Conservation (phyloP, 2,329 filamentous ascomycete genomes). For the Colletotrichum liriopes region DNA sequence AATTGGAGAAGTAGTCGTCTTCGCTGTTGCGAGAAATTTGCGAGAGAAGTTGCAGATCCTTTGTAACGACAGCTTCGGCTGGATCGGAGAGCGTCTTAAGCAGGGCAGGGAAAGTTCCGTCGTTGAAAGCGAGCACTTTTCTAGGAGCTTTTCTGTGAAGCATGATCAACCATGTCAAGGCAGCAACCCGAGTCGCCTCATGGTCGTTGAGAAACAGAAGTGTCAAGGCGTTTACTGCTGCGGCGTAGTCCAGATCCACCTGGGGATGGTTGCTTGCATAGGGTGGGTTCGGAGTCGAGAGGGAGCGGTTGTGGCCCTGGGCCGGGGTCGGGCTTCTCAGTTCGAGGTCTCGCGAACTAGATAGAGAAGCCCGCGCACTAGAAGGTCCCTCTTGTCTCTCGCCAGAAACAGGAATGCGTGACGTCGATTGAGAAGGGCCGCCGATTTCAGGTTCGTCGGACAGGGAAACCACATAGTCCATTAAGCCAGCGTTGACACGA, state of each 20-base stretch:
- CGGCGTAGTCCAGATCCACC: constrained; percentile 93
- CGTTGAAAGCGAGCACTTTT: constrained; percentile 95
- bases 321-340: constrained; percentile 66
- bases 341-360: constrained; percentile 69
- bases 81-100: constrained; percentile 97
- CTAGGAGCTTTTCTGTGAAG: constrained; percentile 94
- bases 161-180: constrained; percentile 97
- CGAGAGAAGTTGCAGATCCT: constrained; percentile 92
- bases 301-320: constrained; percentile 59
- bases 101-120: constrained; percentile 95
- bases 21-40: constrained; percentile 98
- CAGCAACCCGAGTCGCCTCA: constrained; percentile 94
- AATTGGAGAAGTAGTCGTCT: constrained; percentile 96
- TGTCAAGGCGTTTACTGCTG: constrained; percentile 93
- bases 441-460: constrained; percentile 76
- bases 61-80: constrained; percentile 94
- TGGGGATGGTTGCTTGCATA: constrained; percentile 60
- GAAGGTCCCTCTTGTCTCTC: constrained; percentile 64
- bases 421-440: constrained; percentile 52
- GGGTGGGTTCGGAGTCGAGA: constrained; percentile 62
- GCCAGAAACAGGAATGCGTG: constrained; percentile 60
- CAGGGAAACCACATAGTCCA: constrained; percentile 94
- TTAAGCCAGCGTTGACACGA: constrained; percentile 90
- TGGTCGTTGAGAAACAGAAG: constrained; percentile 96
- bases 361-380: constrained; percentile 67